Evolutionary conservation across 345 rosid species (phyloP).

Genomic region (Limnanthes douglasii): DNA sequence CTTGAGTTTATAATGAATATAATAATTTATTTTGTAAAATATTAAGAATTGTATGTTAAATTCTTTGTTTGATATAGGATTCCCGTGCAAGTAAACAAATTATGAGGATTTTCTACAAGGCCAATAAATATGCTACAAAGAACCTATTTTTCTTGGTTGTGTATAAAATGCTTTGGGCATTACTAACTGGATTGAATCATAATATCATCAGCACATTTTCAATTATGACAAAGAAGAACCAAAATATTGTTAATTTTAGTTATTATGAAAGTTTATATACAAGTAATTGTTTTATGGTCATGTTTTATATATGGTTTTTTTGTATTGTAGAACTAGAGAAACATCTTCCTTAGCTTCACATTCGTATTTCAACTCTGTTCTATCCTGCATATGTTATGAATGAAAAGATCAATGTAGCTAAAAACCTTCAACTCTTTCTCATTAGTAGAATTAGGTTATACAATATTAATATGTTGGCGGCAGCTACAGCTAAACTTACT

Average conservation of each 20-base stretch:
- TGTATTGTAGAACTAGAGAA: conserved; percentile 55
- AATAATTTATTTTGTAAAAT: neutral
- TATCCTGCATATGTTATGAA: conserved; percentile 88
- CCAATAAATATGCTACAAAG: conserved; percentile 48
- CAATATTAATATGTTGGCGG: conserved; percentile 76
- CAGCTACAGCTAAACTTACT: conserved; percentile 75
- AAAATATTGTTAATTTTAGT: conserved; percentile 47
- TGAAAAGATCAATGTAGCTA: conserved; percentile 83
- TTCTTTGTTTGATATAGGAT: conserved; percentile 24
- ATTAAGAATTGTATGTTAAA: neutral
- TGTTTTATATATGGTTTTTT: neutral
- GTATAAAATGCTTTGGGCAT: conserved; percentile 70
- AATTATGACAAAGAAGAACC: conserved; percentile 94
- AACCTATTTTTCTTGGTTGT: conserved; percentile 77
- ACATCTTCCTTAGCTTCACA: conserved; percentile 76
- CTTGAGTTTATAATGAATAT: too few species aligned
- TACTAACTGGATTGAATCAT: conserved; percentile 61
- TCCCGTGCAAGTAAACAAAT: conserved; percentile 73
- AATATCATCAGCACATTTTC: conserved; percentile 75
- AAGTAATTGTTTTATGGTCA: too few species aligned
- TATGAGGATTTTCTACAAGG: conserved; percentile 95
- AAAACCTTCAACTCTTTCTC: conserved; percentile 75
- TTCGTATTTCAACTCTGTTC: conserved; percentile 78
- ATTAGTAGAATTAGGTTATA: conserved; percentile 94
- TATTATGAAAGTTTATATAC: neutral